These are phyloP conservation scores for Xylariaceae sp. DNA, from an alignment of 2,329 filamentous ascomycete species.

Conservation along the genomic window DNA sequence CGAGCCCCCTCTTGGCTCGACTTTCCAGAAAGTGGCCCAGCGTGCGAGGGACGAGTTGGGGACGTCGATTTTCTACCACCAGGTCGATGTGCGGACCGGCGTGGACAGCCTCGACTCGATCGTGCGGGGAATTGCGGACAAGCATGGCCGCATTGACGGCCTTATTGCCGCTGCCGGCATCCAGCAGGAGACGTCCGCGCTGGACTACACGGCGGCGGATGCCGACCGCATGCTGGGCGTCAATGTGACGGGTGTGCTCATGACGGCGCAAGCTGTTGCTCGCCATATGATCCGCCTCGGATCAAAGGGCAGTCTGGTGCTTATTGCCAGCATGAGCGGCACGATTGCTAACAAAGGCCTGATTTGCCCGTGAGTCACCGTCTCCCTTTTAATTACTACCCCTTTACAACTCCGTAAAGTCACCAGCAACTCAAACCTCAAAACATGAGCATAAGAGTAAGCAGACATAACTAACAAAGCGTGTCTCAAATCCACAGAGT, in stretches of 20 bases:
- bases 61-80: slow-evolving; percentile 67
- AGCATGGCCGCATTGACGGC: slow-evolving; percentile 72
- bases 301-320: slow-evolving; percentile 56
- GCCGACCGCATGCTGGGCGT: slow-evolving; percentile 76
- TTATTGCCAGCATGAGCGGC: slow-evolving; percentile 69
- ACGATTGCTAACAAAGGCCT: slow-evolving; percentile 60
- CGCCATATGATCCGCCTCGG: slow-evolving; percentile 63
- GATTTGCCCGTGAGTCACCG: slow-evolving; percentile 51
- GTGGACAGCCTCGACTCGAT: slow-evolving; percentile 62
- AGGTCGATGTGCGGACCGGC: slow-evolving; percentile 71
- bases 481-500: slow-evolving; percentile 43
- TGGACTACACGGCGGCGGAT: slow-evolving; percentile 75
- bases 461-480: background rate
- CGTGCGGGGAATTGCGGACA: slow-evolving; percentile 63
- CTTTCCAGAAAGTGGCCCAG: slow-evolving; percentile 62
- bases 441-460: background rate
- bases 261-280: slow-evolving; percentile 86
- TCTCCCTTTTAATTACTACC: background rate
- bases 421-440: background rate
- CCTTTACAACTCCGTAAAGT: background rate
- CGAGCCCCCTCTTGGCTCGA: slow-evolving; percentile 47
- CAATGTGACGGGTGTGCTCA: slow-evolving; percentile 80
- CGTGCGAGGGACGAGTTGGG: slow-evolving; percentile 61
- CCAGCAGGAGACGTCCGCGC: slow-evolving; percentile 76
- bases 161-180: slow-evolving; percentile 67